These are phyloP conservation scores for Lactarius sp. DNA, from an alignment of 768 basidiomycete species.

Conservation along the genomic window DNA sequence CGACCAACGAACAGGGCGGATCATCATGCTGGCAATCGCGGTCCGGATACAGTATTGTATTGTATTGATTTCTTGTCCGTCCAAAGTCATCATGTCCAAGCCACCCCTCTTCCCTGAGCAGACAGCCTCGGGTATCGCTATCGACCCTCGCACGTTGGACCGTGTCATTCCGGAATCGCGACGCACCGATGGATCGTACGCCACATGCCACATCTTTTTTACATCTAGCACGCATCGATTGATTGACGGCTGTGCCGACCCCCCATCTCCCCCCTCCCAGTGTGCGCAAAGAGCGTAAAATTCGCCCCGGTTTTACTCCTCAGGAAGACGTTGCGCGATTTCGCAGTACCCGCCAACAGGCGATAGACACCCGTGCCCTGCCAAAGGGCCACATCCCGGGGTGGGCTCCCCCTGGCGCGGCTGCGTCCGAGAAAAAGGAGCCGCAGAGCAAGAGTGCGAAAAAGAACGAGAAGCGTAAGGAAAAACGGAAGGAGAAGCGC, in stretches of 20 bases:
- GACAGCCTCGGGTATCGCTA: slow-evolving; percentile 69
- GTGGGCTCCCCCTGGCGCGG: slow-evolving; percentile 50
- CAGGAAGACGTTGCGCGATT: slow-evolving; percentile 92
- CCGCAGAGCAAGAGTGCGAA: slow-evolving; percentile 47
- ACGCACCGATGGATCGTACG: slow-evolving; percentile 83
- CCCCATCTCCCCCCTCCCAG: slow-evolving; percentile 38
- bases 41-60: background rate
- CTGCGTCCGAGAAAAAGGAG: slow-evolving; percentile 38
- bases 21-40: background rate
- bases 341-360: slow-evolving; percentile 68
- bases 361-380: slow-evolving; percentile 57
- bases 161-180: slow-evolving; percentile 83
- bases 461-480: slow-evolving; percentile 80
- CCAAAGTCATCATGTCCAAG: slow-evolving; percentile 20
- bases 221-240: slow-evolving; percentile 3
- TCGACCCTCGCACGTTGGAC: slow-evolving; percentile 82
- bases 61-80: no score
- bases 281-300: slow-evolving; percentile 80
- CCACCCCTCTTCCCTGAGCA: slow-evolving; percentile 72
- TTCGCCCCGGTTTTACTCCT: slow-evolving; percentile 90
- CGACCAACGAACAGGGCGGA: no score
- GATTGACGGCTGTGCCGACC: background rate
- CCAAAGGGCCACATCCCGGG: slow-evolving; percentile 82
- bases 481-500: slow-evolving; percentile 72
- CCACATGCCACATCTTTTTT: slow-evolving; percentile 10